Base-by-base conservation (phyloP, 345 rosid species). In the Chamaenerion angustifolium region DNA sequence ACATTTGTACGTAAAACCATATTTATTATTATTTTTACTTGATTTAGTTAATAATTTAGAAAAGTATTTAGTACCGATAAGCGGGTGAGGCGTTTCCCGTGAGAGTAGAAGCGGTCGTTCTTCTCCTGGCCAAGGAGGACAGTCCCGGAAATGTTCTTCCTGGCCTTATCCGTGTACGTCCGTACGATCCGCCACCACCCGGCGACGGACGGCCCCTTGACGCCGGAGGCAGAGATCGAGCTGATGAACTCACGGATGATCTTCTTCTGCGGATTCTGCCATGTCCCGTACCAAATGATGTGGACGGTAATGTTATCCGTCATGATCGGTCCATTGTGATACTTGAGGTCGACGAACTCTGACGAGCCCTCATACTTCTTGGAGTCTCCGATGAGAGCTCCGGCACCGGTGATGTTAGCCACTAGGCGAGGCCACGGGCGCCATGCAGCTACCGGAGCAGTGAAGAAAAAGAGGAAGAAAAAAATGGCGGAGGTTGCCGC, bases 331-430 rank as follows among this genome's bases (percentile, higher is more conserved):
- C 98, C 98, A 95, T 81, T 82, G 58, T 92, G 98, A 79, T 87
- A 87, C 51, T 81, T 83, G 59, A 92, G 57, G 55, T 71, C 76
- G 17, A 87, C 82, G 64, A 87, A 76, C 54, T 87, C 87, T 8
- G 98, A 90, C 40, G 98, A 90, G 64, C 98, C 98, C 73, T 90
- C 98, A 67, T 11, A 90, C 53, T 86, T 90, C 57, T 90, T 85
- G 46, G 86, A 81, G 40, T 54, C 73, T 7, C 61, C 76, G 61
- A 71, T 67, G 52, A 71, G 55, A 54, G 55, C 60, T 52, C 74
- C 80, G 14, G 88, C 66, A 61, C 61, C 55, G 81, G 81, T 83
- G 63, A 76, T 50, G 12, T 47, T 68, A 0, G 12, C 16, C 47
- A 10, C 48, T 40, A 46, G 56, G 54, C 68, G 56, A 17, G 83